Evolutionary conservation across 1,284 basidiomycete species (phyloP).

Genomic region (Ganoderma leucocontextum): DNA sequence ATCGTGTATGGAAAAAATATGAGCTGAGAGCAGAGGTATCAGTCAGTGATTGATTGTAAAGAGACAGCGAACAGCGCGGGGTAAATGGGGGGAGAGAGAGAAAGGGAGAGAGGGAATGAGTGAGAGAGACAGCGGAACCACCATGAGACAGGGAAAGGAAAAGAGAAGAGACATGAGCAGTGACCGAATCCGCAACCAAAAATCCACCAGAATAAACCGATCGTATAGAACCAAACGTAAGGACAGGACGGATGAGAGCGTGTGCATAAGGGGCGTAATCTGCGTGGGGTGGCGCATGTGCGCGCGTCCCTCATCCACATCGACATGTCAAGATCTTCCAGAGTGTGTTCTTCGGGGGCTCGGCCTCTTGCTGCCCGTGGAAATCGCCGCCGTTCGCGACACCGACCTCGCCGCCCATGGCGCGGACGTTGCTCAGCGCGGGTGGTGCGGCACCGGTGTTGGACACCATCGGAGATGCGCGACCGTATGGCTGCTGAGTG

Average conservation of each 20-base stretch:
- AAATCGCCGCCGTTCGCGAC: conserved; percentile 67
- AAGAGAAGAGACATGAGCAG: conserved; percentile 12
- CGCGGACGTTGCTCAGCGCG: conserved; percentile 74
- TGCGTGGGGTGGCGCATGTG: not conserved
- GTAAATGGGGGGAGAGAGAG: conserved; percentile 6
- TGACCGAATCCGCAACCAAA: conserved; percentile 24
- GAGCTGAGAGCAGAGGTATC: conserved; percentile 30
- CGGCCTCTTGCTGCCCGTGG: conserved; percentile 63
- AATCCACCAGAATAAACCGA: conserved; percentile 31
- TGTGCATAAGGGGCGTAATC: conserved; percentile 8
- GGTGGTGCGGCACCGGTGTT: conserved; percentile 71
- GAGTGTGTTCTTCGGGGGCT: conserved; percentile 63
- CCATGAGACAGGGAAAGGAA: conserved; percentile 17
- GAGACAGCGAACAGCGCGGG: conserved; percentile 19
- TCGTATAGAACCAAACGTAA: conserved; percentile 20
- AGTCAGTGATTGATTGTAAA: conserved; percentile 25
- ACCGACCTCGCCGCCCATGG: conserved; percentile 70
- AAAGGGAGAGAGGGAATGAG: conserved; percentile 19
- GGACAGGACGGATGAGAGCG: conserved; percentile 31
- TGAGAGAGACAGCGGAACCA: conserved; percentile 22
- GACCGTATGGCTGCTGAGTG: conserved; percentile 63
- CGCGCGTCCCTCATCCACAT: conserved; percentile 59
- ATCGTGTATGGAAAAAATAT: not conserved
- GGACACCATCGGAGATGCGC: conserved; percentile 79
- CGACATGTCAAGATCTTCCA: conserved; percentile 79